Evolutionary conservation across 164 flowering plant species (phyloP).

Genomic region (Aristolochia contorta): DNA sequence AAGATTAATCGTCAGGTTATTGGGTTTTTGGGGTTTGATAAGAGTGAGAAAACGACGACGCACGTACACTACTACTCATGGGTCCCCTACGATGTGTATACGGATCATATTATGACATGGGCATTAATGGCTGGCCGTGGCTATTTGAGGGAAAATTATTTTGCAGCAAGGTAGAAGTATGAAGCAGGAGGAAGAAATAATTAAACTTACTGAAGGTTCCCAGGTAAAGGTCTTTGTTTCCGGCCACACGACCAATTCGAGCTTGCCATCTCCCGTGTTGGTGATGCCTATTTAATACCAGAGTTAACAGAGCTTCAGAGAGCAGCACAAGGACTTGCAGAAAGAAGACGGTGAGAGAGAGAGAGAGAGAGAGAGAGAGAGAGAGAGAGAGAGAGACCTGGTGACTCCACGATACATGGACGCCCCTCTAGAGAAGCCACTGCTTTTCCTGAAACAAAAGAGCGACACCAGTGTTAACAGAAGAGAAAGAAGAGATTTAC

Average conservation of each 20-base stretch:
- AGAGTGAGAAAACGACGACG: too few relatives aligned
- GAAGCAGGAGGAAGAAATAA: too few relatives aligned
- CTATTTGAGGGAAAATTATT: too few relatives aligned
- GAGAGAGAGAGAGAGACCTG: conserved; percentile 33
- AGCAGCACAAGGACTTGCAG: background rate
- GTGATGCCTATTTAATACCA: conserved; percentile 43
- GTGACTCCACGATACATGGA: conserved; percentile 93
- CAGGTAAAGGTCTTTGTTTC: conserved; percentile 89
- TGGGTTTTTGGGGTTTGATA: too few relatives aligned
- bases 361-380: too few relatives aligned
- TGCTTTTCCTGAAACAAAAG: conserved; percentile 60
- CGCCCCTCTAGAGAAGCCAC: conserved; percentile 92
- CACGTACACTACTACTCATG: too few relatives aligned
- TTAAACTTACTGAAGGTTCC: conserved; percentile 69
- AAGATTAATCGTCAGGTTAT: too few relatives aligned
- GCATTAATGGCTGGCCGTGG: too few relatives aligned
- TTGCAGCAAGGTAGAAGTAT: too few relatives aligned
- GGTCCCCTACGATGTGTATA: too few relatives aligned
- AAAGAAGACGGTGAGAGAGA: background rate
- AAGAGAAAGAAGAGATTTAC: too few relatives aligned
- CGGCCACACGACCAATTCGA: conserved; percentile 83
- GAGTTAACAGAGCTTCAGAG: background rate
- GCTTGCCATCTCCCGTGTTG: conserved; percentile 98
- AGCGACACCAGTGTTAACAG: background rate
- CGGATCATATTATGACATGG: too few relatives aligned